phyloP scores from a whole-genome alignment of 306 rosid species.

The Lotus japonicus region DNA sequence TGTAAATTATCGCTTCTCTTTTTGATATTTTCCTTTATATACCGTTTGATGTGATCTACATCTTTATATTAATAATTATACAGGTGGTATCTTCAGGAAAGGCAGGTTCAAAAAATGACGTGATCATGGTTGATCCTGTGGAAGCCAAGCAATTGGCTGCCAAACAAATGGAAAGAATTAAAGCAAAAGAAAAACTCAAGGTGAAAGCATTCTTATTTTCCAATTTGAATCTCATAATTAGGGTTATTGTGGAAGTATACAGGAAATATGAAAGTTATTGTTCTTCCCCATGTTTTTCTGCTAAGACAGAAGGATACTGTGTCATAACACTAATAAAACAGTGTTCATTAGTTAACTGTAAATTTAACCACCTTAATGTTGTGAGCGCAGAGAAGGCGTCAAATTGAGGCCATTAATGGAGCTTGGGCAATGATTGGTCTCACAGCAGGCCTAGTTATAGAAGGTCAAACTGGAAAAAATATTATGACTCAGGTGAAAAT shows the following conservation, averaged over 20 bases:
- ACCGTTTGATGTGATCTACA: neutral
- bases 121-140: slow-evolving; percentile 90
- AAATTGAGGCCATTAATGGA: slow-evolving; percentile 88
- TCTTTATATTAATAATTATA: slow-evolving; percentile 7
- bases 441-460: slow-evolving; percentile 73
- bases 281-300: neutral
- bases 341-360: slow-evolving; percentile 5
- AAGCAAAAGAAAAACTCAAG: slow-evolving; percentile 72
- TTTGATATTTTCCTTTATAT: neutral
- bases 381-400: slow-evolving; percentile 62
- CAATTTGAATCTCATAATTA: neutral
- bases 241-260: neutral
- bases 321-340: slow-evolving; percentile 7
- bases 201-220: slow-evolving; percentile 29
- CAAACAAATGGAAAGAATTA: slow-evolving; percentile 73
- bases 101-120: slow-evolving; percentile 38
- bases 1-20: neutral
- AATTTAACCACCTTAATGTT: slow-evolving; percentile 21
- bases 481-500: slow-evolving; percentile 66
- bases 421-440: slow-evolving; percentile 99
- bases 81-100: slow-evolving; percentile 70
- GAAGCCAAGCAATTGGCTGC: slow-evolving; percentile 93
- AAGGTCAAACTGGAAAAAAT: slow-evolving; percentile 76
- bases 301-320: neutral
- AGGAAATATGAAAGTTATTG: neutral